Evolutionary conservation across 495 filamentous ascomycete genomes (phyloP).

Genomic region (Tuber brumale): DNA sequence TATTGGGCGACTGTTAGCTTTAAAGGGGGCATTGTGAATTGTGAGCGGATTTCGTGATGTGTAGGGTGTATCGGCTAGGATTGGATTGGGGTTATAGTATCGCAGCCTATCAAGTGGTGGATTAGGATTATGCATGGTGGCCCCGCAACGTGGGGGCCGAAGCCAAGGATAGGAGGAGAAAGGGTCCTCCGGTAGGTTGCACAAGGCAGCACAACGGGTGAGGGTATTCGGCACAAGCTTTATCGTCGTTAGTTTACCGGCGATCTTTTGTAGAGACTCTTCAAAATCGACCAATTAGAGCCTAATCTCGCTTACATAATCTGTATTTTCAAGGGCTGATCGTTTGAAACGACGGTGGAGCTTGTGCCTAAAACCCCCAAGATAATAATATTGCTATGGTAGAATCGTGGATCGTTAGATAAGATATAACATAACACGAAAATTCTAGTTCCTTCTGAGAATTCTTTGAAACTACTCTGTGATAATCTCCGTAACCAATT

Average conservation of each 20-base stretch:
- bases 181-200: background rate
- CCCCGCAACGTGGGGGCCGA: background rate
- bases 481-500: slow-evolving; percentile 43
- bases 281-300: too few species aligned
- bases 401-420: background rate
- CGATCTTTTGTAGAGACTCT: too few species aligned
- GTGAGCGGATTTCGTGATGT: background rate
- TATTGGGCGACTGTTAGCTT: slow-evolving; percentile 72
- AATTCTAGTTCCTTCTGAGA: background rate
- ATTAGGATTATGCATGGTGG: background rate
- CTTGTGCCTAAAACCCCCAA: too few species aligned
- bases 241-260: too few species aligned
- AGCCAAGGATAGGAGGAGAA: background rate
- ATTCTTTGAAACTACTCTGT: background rate
- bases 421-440: background rate
- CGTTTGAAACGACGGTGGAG: too few species aligned
- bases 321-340: too few species aligned
- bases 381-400: background rate
- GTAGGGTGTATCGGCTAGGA: background rate
- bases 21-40: slow-evolving; percentile 42
- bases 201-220: background rate
- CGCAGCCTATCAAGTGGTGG: background rate
- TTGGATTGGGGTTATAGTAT: background rate
- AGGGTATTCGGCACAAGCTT: background rate
- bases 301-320: too few species aligned